Evolutionary conservation across 345 rosid genomes (phyloP).

Genomic region (Melaleuca quinquenervia): DNA sequence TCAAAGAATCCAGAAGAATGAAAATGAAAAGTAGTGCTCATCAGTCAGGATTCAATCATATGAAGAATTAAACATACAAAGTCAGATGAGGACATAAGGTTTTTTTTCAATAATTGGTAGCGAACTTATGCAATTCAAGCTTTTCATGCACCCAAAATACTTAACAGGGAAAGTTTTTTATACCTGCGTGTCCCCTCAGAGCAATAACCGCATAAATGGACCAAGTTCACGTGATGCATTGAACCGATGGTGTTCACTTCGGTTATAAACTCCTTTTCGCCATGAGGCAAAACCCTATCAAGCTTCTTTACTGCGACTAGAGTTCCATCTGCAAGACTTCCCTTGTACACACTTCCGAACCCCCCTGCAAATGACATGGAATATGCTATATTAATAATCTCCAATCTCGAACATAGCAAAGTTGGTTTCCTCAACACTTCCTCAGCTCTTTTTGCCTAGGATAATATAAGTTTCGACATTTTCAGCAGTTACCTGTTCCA

Average conservation of each 20-base stretch:
- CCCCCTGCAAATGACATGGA: slow-evolving; percentile 34
- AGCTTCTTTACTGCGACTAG: slow-evolving; percentile 65
- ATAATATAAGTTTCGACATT: neutral
- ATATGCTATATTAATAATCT: neutral
- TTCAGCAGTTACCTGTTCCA: slow-evolving; percentile 48
- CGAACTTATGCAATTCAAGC: neutral
- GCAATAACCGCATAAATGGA: slow-evolving; percentile 68
- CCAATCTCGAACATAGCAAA: neutral
- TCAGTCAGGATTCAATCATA: neutral
- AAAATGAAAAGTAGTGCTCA: neutral
- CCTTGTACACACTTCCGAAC: slow-evolving; percentile 72
- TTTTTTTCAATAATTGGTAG: neutral
- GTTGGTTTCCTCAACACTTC: neutral
- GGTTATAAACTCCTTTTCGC: slow-evolving; percentile 59
- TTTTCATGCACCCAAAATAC: neutral
- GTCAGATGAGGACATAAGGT: neutral
- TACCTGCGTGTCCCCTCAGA: slow-evolving; percentile 69
- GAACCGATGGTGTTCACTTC: slow-evolving; percentile 84
- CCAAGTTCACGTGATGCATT: slow-evolving; percentile 81
- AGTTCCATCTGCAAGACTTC: slow-evolving; percentile 38
- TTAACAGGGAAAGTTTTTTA: neutral
- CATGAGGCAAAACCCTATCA: slow-evolving; percentile 56
- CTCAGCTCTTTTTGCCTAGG: neutral
- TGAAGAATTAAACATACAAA: neutral
- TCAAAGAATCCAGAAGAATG: neutral